phyloP scores from a whole-genome alignment of 768 basidiomycete species.

The Panellus pusillus region DNA sequence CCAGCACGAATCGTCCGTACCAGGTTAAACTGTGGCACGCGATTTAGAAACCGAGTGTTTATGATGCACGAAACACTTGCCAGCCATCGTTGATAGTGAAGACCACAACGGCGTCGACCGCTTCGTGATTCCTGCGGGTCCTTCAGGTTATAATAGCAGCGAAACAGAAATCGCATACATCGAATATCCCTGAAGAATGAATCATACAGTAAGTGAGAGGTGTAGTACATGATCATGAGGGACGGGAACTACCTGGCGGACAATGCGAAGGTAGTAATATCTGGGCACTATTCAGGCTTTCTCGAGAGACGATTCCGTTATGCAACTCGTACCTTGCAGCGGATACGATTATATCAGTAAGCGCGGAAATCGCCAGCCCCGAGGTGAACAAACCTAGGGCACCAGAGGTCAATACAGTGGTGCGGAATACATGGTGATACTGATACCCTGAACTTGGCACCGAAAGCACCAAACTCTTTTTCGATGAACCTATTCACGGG shows the following conservation, averaged over 20 bases:
- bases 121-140: slow-evolving; percentile 11
- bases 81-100: slow-evolving; percentile 20
- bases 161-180: background rate
- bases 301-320: no score
- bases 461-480: slow-evolving; percentile 2
- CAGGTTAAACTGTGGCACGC: background rate
- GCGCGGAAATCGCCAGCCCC: slow-evolving; percentile 12
- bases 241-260: background rate
- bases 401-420: background rate
- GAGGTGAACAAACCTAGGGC: slow-evolving; percentile 14
- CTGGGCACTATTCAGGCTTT: background rate
- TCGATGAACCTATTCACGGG: background rate
- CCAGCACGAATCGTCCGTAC: background rate
- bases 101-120: slow-evolving; percentile 12
- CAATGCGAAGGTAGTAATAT: slow-evolving; percentile 11
- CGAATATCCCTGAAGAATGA: slow-evolving; percentile 2
- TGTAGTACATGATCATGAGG: no score
- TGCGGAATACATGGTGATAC: background rate
- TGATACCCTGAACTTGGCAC: slow-evolving; percentile 1
- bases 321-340: background rate
- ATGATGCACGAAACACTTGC: background rate
- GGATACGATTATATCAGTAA: slow-evolving; percentile 16
- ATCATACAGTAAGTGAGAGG: no score
- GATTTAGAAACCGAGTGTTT: no score
- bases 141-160: no score